Base-by-base conservation (phyloP, 108 stramenopile species). In the Cyclotella kingstonii region DNA sequence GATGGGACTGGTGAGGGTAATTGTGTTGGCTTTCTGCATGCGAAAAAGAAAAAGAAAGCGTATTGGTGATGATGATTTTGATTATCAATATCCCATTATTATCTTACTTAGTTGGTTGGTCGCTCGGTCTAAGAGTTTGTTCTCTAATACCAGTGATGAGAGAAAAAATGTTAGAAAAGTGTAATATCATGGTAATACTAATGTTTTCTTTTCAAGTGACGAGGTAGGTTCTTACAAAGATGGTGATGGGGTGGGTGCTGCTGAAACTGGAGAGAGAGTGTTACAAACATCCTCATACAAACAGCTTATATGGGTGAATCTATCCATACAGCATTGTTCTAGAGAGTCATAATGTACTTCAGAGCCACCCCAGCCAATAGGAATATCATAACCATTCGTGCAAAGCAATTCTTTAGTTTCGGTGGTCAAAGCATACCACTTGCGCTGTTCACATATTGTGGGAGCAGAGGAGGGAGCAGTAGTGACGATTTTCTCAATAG, bases 341-440 rank as follows among this genome's bases (percentile, higher is more conserved):
- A 53, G 52, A 18, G n/a, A 21, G 15, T 3, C 10, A 36, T 36
- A 53, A 2, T 53, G 5, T 18, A 21, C 52, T 38, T n/a, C n/a
- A n/a, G 52, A 1, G 1, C 52, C 52, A 17, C 4, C 12, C 34
- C 14, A 36, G 3, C 18, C 52, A 3, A 1, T 1, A 19, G 12
- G 52, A 36, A 53, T 2, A 21, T 53, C 17, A 19, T 53, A 33
- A 2, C 18, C 52, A 35, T 53, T 53, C 35, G 35, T 53, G 33
- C 52, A 50, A 29, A 50, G 28, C 49, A 50, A 29, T 50, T 50
- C n/a, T n/a, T n/a, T n/a, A 7, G 8, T 21, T 11, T 50, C 26
- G 2, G 3, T 50, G 25, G 12, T 15, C n/a, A 50, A 3, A 2
- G 28, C 27, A 29, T 11, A 50, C 49, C 49, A 50, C 7, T 14